Evolutionary conservation across 2,329 filamentous ascomycete species (phyloP).

Genomic region (Trichocomaceae sp.): DNA sequence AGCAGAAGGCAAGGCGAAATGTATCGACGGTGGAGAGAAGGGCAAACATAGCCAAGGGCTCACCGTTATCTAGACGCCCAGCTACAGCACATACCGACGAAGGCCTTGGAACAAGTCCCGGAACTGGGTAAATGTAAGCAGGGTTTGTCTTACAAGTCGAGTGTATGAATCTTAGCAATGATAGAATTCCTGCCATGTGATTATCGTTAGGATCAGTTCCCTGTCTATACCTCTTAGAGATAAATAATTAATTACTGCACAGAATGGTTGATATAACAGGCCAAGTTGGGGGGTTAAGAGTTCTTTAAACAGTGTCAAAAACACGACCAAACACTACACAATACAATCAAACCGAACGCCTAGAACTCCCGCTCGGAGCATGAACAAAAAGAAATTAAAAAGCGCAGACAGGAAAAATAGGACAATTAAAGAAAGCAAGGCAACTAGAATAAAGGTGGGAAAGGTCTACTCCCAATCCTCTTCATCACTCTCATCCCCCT

Average conservation of each 20-base stretch:
- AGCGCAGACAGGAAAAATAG: background rate
- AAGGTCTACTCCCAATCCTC: conserved; percentile 65
- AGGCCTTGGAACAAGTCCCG: conserved; percentile 26
- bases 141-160: too few relatives aligned
- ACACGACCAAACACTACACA: background rate
- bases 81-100: conserved; percentile 24
- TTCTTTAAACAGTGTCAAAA: background rate
- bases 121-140: background rate
- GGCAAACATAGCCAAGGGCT: conserved; percentile 19
- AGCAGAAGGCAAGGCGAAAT: background rate
- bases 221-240: background rate
- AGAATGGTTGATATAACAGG: background rate
- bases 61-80: conserved; percentile 31
- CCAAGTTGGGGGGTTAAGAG: background rate
- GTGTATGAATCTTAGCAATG: background rate
- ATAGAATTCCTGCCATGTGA: background rate
- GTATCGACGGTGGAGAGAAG: conserved; percentile 9
- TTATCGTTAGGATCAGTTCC: background rate
- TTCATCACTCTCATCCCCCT: conserved; percentile 58
- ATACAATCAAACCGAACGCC: background rate
- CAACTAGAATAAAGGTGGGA: background rate
- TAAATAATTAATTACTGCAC: background rate
- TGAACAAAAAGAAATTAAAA: background rate
- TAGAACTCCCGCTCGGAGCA: conserved; percentile 8
- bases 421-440: background rate